Base-by-base conservation (phyloP, 2,329 filamentous ascomycete genomes). In the Emmonsia crescens region DNA sequence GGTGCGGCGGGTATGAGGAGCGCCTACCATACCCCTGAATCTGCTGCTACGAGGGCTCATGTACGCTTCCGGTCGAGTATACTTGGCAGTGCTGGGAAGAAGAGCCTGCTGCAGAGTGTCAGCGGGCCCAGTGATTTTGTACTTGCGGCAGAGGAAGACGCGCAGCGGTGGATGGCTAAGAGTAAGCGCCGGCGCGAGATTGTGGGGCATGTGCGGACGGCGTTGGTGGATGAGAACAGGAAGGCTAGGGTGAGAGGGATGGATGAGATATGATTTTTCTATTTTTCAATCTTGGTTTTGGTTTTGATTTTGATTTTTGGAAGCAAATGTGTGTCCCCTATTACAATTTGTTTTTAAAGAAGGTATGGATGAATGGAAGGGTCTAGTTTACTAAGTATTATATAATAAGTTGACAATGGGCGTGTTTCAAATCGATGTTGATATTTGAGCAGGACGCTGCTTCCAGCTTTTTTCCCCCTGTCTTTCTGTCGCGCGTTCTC, bases 21-120 rank as follows among this genome's bases (percentile, higher is more conserved):
- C 60, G 68, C 72, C 12, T 77, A 76, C 48, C 74, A 77, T 63
- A 77, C 75, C 0, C 75, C 75, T 1, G 74, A 77, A n/a, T 76
- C 75, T 29, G 68, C 75, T 29, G 68, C 51, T 52, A 52, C 60
- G 31, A 60, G 38, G n/a, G 62, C 61, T 10, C 62, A 60, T 42
- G 49, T 55, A n/a, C 46, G 52, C 27, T 66, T 66, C 67, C 51
- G 68, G 67, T 29, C 70, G 68, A 63, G 71, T 64, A 29, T 74
- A 72, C 68, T 74, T 71, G 31, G 67, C 31, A 76, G 71, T 62
- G 70, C 60, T 73, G 71, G 33, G 73, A 72, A 29, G 68, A 73
- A 46, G 71, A 72, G 38, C 70, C 63, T 57, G 67, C 69, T 73
- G 49, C 72, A 73, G 29, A 71, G 64, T 55, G 68, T 74, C 24